phyloP scores from a whole-genome alignment of 805 yeast species.

The Cephaloascus fragrans region DNA sequence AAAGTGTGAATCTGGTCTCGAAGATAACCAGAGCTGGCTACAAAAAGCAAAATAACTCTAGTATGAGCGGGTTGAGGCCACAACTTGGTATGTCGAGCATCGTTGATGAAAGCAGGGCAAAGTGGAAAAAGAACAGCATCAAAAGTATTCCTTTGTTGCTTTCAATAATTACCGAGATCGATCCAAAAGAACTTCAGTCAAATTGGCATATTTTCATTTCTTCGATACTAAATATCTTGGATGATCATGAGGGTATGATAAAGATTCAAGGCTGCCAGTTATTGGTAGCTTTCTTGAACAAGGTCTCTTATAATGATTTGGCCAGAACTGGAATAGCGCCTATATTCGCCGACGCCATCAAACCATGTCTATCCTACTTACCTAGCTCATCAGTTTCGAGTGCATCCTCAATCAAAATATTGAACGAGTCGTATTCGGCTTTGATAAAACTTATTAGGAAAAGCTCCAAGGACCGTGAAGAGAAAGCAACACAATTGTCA shows the following conservation, averaged over 20 bases:
- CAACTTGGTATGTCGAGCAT: background rate
- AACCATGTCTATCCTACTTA: conserved; percentile 11
- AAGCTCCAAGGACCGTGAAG: background rate
- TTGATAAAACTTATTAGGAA: conserved; percentile 3
- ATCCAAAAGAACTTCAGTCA: background rate
- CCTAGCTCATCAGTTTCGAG: conserved; percentile 14
- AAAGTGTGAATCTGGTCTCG: background rate
- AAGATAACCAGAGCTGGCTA: background rate
- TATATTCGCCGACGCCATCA: conserved; percentile 9
- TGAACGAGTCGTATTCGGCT: conserved; percentile 7
- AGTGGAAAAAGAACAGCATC: background rate
- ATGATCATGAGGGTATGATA: conserved; percentile 15
- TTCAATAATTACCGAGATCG: background rate
- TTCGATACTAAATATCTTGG: conserved; percentile 11
- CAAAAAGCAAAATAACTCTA: background rate
- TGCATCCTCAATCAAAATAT: conserved; percentile 5
- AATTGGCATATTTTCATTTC: conserved; percentile 10
- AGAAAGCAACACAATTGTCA: conserved; percentile 1
- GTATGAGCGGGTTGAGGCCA: background rate
- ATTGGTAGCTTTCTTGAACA: conserved; percentile 6
- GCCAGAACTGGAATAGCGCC: conserved; percentile 7
- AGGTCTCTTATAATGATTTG: conserved; percentile 5
- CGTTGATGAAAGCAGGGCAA: background rate
- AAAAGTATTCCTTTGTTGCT: background rate
- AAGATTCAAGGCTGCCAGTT: conserved; percentile 11